A percentile compares a stretch with the other conserved stretches of the same genome.
Conservation (phyloP, 768 basidiomycete genomes). For the Pleurotus pulmonarius region DNA sequence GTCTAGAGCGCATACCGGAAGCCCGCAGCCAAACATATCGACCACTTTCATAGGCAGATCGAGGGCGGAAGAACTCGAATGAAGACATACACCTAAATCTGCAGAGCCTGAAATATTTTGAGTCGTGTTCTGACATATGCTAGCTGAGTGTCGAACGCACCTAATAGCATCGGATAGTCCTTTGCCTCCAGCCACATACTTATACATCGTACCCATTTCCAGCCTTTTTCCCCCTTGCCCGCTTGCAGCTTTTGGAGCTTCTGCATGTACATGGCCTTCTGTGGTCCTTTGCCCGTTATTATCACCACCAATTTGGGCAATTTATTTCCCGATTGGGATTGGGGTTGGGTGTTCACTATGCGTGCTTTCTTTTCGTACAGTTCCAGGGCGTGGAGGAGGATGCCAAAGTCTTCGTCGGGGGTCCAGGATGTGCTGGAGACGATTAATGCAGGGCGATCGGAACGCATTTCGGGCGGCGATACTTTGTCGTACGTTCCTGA, state of each 20-base stretch:
- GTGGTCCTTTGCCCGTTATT: constrained; percentile 88
- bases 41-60: constrained; percentile 99
- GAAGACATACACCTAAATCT: constrained; percentile 88
- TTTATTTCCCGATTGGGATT: constrained; percentile 1
- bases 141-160: constrained; percentile 31
- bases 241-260: constrained; percentile 53
- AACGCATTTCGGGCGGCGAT: constrained; percentile 44
- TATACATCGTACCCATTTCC: constrained; percentile 76
- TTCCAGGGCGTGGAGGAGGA: constrained; percentile 73
- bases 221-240: constrained; percentile 32
- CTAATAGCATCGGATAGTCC: constrained; percentile 87
- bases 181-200: constrained; percentile 86
- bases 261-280: constrained; percentile 69
- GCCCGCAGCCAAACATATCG: constrained; percentile 97
- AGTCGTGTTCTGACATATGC: not conserved
- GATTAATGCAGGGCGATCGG: constrained; percentile 79
- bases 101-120: constrained; percentile 60
- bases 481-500: constrained; percentile 28
- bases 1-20: constrained; percentile 88
- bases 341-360: constrained; percentile 13
- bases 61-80: constrained; percentile 83
- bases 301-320: constrained; percentile 80
- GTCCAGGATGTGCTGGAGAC: constrained; percentile 98
- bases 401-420: constrained; percentile 89
- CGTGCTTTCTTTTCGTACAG: constrained; percentile 63